These are phyloP conservation scores for Apiotrichum veenhuisii DNA, from an alignment of 1,284 basidiomycete genomes.

Conservation along the genomic window DNA sequence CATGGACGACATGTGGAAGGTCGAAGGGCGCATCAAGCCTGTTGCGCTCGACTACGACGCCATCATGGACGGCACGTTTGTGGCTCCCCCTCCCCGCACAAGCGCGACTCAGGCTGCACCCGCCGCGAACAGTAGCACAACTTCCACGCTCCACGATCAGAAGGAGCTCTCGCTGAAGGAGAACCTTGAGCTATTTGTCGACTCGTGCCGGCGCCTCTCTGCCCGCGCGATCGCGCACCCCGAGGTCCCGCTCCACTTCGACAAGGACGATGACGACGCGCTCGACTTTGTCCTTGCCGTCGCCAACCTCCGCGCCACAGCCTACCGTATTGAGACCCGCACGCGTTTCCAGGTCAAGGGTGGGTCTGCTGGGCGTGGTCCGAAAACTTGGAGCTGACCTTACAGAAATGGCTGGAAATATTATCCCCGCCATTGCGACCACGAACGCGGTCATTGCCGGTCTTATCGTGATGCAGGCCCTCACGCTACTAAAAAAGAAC, in stretches of 20 bases:
- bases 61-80: conserved; percentile 63
- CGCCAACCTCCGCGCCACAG: conserved; percentile 83
- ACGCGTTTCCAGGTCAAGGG: conserved; percentile 97
- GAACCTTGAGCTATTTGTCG: conserved; percentile 73
- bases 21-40: conserved; percentile 68
- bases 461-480: conserved; percentile 84
- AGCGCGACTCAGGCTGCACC: conserved; percentile 13
- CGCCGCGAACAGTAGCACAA: conserved; percentile 12
- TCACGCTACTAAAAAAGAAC: conserved; percentile 62
- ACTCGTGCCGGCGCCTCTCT: conserved; percentile 74
- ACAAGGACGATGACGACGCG: conserved; percentile 97
- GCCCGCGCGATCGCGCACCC: conserved; percentile 68
- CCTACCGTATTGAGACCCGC: conserved; percentile 83
- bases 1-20: conserved; percentile 98
- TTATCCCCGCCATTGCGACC: conserved; percentile 97
- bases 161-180: conserved; percentile 68
- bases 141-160: conserved; percentile 68
- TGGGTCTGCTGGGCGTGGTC: conserved; percentile 34
- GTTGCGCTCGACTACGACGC: conserved; percentile 73
- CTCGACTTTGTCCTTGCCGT: conserved; percentile 94
- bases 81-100: conserved; percentile 45
- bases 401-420: conserved; percentile 98
- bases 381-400: conserved; percentile 7
- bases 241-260: conserved; percentile 73
- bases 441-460: conserved; percentile 98